Conservation (phyloP, 768 basidiomycete genomes). For the Tephrocybe sp. region DNA sequence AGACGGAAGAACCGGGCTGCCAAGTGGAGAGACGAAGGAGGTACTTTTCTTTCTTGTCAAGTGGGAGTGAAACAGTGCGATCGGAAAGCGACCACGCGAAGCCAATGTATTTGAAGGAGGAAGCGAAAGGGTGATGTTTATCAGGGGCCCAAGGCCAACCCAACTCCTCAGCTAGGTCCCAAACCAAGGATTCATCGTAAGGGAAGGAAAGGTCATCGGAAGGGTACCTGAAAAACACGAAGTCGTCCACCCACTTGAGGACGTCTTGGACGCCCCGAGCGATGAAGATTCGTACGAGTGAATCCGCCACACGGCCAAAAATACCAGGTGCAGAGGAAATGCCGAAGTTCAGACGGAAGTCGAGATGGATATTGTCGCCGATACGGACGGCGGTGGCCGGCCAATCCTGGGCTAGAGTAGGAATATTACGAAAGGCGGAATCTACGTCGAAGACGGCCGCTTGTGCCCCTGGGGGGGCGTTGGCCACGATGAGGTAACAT, state of each 20-base stretch:
- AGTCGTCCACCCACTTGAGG: no score
- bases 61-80: constrained; percentile 30
- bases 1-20: constrained; percentile 8
- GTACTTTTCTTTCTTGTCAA: constrained; percentile 28
- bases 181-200: constrained; percentile 15
- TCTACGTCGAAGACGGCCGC: background rate
- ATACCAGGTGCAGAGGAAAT: background rate
- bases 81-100: background rate
- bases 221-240: no score
- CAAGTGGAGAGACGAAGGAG: constrained; percentile 20
- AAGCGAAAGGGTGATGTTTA: background rate
- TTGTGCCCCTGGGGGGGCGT: background rate
- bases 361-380: background rate
- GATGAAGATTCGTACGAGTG: no score
- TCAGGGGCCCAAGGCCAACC: background rate
- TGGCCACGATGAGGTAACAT: constrained; percentile 6
- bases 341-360: background rate
- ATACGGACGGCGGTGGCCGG: background rate
- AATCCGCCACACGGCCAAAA: no score
- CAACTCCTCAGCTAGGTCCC: constrained; percentile 3
- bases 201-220: background rate
- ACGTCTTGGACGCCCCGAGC: no score
- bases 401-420: background rate
- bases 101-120: background rate
- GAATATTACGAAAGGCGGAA: background rate